Evolutionary conservation across 805 yeast genomes (phyloP).

Genomic region (Crinitomyces ghanaensis): DNA sequence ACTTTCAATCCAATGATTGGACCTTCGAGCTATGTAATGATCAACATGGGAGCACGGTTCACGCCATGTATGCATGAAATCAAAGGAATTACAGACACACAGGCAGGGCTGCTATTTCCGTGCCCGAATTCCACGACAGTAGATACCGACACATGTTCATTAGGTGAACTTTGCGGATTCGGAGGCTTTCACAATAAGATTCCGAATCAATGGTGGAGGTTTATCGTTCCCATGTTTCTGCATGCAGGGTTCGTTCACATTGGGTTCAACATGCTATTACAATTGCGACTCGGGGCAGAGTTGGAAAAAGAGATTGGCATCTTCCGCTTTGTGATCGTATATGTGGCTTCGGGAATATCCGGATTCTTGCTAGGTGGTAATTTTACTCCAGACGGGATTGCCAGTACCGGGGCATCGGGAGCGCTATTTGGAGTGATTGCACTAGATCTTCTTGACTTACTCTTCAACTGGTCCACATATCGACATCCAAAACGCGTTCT

Average conservation of each 20-base stretch:
- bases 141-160: constrained; percentile 44
- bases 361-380: constrained; percentile 63
- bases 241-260: constrained; percentile 70
- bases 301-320: constrained; percentile 49
- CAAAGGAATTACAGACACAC: constrained; percentile 37
- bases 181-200: constrained; percentile 32
- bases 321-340: constrained; percentile 41
- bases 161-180: constrained; percentile 51
- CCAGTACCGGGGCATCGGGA: constrained; percentile 63
- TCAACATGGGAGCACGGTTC: constrained; percentile 61
- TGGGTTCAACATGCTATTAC: constrained; percentile 48
- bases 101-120: constrained; percentile 41
- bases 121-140: constrained; percentile 55
- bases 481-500: constrained; percentile 38
- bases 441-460: constrained; percentile 41
- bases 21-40: constrained; percentile 54
- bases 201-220: constrained; percentile 61
- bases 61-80: constrained; percentile 57
- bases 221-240: constrained; percentile 56
- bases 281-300: constrained; percentile 47
- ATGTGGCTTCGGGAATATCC: constrained; percentile 48
- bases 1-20: constrained; percentile 72
- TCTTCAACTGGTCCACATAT: constrained; percentile 40
- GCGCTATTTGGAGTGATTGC: constrained; percentile 61
- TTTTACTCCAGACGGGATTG: constrained; percentile 53